Conservation (phyloP, 2,329 filamentous ascomycete species). For the Cladosporium halotolerans region DNA sequence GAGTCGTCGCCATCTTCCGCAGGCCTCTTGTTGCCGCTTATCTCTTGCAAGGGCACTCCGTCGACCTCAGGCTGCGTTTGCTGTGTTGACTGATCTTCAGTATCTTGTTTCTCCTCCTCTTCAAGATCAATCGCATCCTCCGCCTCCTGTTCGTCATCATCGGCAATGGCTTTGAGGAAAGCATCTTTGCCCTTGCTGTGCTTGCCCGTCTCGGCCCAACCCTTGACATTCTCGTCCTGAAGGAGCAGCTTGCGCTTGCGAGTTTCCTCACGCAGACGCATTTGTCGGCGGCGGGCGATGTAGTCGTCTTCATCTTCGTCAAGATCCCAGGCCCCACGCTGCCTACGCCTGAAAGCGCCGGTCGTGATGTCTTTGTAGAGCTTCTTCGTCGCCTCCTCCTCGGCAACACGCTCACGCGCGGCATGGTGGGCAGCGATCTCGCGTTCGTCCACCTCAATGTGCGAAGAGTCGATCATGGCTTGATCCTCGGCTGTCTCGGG, state of each 20-base stretch:
- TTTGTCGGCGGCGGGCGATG: slow-evolving; percentile 62
- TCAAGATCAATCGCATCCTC: slow-evolving; percentile 67
- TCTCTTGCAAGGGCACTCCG: slow-evolving; percentile 19
- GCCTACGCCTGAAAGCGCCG: slow-evolving; percentile 77
- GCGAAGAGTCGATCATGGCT: slow-evolving; percentile 81
- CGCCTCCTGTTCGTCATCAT: slow-evolving; percentile 56
- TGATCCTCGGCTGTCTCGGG: slow-evolving; percentile 69
- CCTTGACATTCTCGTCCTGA: slow-evolving; percentile 81
- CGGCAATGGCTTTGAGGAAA: slow-evolving; percentile 85
- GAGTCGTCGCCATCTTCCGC: slow-evolving; percentile 14
- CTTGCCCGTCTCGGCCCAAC: slow-evolving; percentile 49
- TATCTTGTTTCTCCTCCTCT: slow-evolving; percentile 42
- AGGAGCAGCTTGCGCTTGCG: slow-evolving; percentile 87
- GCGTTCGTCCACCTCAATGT: slow-evolving; percentile 70
- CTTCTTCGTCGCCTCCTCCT: slow-evolving; percentile 84
- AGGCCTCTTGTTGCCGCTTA: slow-evolving; percentile 26
- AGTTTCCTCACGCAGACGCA: slow-evolving; percentile 81
- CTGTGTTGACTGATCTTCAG: slow-evolving; percentile 26
- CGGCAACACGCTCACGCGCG: slow-evolving; percentile 69
- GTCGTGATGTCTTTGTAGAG: slow-evolving; percentile 90
- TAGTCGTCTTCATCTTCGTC: slow-evolving; percentile 81
- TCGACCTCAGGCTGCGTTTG: slow-evolving; percentile 16
- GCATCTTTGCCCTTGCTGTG: slow-evolving; percentile 66
- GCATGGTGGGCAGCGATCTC: slow-evolving; percentile 82
- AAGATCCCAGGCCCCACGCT: slow-evolving; percentile 64